Base-by-base conservation (phyloP, 306 rosid genomes). In the Cucurbita maxima region DNA sequence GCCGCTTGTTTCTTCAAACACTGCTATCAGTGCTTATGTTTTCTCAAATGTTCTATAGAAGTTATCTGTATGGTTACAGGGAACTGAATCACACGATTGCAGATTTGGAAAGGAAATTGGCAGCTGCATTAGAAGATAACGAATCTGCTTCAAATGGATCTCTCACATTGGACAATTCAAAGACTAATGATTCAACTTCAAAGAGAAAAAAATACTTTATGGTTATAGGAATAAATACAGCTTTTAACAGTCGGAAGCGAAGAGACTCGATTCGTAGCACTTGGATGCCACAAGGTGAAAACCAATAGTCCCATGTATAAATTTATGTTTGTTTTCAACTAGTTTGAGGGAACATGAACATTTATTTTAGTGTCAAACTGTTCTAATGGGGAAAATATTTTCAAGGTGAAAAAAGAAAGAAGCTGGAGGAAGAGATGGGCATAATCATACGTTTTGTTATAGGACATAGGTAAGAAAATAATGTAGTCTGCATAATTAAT, bases 161-260 rank as follows among this genome's bases (percentile, higher is more conserved):
- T 82, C 58, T 82, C 72, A 50, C 53, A 43, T 77, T 83, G 72
- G 90, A 84, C 81, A 83, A 76, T 45, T 58, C 47, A n/a, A 76
- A 87, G 57, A 72, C 59, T 43, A 47, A 76, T 22, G 80, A 80
- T 72, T 79, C 87, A 66, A 74, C 81, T 79, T 67, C 79, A 0
- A 83, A 77, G 78, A 90, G 85, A 81, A 88, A 84, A 81, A 93
- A 85, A 79, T 93, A 83, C 81, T 87, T 86, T 51, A 84, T 90
- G 89, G 90, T 93, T 75, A 82, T 93, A 72, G 98, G 98, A 72
- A 88, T 90, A 78, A 90, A 87, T 84, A 93, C 98, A 55, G 94
- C 98, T 75, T 88, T 93, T 78, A 88, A 86, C 79, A 93, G 97
- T 82, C 80, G 89, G 58, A 93, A 85, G 72, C 79, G 97, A 74